These are phyloP conservation scores for Cupressus sempervirens DNA, from an alignment of 75 land plant species.

Conservation along the genomic window DNA sequence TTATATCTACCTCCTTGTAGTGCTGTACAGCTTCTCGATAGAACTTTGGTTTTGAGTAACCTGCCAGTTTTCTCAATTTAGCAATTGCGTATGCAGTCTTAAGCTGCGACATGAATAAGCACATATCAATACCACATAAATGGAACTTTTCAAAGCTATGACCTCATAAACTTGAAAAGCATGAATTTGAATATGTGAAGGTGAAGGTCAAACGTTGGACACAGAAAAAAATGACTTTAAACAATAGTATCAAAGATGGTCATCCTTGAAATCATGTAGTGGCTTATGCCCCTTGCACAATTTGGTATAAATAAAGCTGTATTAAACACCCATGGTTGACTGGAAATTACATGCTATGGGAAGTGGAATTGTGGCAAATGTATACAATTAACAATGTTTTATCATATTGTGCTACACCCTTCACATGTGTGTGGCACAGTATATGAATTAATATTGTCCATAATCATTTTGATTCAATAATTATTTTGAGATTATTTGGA, in stretches of 20 bases:
- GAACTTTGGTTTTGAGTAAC: slow-evolving; percentile 61
- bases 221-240: background rate
- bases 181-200: background rate
- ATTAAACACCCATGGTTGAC: background rate
- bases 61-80: slow-evolving; percentile 60
- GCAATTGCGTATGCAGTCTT: slow-evolving; percentile 82
- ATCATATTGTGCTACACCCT: too few relatives aligned
- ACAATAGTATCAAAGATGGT: background rate
- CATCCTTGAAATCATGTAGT: background rate
- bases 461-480: too few relatives aligned
- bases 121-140: background rate
- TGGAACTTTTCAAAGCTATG: background rate
- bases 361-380: too few relatives aligned
- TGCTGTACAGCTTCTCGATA: slow-evolving; percentile 69
- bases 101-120: slow-evolving; percentile 45
- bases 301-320: background rate
- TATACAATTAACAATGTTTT: too few relatives aligned
- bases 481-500: too few relatives aligned
- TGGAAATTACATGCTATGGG: too few relatives aligned
- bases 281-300: background rate
- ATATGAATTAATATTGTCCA: too few relatives aligned
- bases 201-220: background rate
- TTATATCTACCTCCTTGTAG: slow-evolving; percentile 67
- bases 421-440: too few relatives aligned
- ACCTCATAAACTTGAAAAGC: background rate